Base-by-base conservation (phyloP, 2,329 filamentous ascomycete species). In the Alternaria solani region DNA sequence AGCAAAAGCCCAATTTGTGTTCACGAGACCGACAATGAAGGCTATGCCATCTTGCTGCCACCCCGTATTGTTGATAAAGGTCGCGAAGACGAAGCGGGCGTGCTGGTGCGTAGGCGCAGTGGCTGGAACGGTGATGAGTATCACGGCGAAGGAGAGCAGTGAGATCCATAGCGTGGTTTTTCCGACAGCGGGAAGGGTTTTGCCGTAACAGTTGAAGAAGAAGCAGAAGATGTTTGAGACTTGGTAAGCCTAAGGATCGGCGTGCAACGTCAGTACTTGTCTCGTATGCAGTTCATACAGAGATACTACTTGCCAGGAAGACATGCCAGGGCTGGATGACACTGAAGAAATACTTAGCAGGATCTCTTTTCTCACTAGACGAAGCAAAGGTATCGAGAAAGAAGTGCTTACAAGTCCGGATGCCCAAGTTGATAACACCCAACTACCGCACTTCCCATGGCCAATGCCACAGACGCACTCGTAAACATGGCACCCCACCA, bases 401-500 rank as follows among this genome's bases (percentile, higher is more conserved):
- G 18, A 11, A 74, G 26, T 23, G 47, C 82, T 76, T 75, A 86
- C 84, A 85, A 81, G 48, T 82, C 80, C 8, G 84, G 83, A 75
- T 86, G 82, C 12, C 77, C 75, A 55, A 86, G 68, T 64, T 85
- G 82, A 72, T 81, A 85, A 69, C 84, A 85, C 25, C 85, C 85
- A 43, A 85, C 80, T 39, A 80, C 65, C 3, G 81, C 84, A 64
- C 78, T 79, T 5, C 80, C 83, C 52, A 85, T 73, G 48, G 81
- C 81, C 47, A 86, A 68, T 4, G 83, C 81, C 18, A 85, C 82
- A 72, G 82, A 84, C 18, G 85, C 84, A 64, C 78, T 82, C 7
- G 84, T 85, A 62, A 86, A 86, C 55, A 87, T 81, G 23, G 80
- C 79, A 16, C 84, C 84, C n/a, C 83, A 82, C 79, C 83, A 86